Conservation (phyloP, 495 filamentous ascomycete genomes). For the Penicillium mononematosum region DNA sequence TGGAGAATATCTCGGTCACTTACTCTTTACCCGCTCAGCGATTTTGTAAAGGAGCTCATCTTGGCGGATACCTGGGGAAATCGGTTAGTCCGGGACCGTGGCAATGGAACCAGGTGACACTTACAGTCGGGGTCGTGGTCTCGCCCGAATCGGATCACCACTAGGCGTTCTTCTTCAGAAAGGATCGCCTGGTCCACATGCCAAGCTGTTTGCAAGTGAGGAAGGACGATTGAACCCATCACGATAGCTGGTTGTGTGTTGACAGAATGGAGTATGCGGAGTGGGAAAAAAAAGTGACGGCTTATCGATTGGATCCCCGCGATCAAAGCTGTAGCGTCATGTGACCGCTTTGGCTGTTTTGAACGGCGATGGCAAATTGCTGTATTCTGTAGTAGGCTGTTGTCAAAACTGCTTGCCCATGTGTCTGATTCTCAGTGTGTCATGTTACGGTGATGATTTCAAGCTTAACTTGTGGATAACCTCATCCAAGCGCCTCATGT, state of each 20-base stretch:
- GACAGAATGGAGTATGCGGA: neutral
- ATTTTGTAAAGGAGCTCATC: conserved; percentile 88
- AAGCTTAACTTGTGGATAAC: neutral
- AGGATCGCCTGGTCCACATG: conserved; percentile 94
- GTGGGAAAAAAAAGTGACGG: conserved; percentile 12
- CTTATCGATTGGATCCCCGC: conserved; percentile 29
- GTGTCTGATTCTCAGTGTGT: neutral
- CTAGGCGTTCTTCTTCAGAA: conserved; percentile 89
- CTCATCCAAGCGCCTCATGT: neutral
- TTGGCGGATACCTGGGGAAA: conserved; percentile 69
- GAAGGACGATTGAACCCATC: conserved; percentile 92
- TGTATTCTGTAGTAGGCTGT: neutral
- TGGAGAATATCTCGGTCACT: conserved; percentile 13
- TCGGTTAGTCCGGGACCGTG: conserved; percentile 19
- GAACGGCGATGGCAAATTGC: too few relatives aligned
- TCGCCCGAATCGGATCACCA: conserved; percentile 91
- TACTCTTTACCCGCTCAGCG: conserved; percentile 48
- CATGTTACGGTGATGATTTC: neutral
- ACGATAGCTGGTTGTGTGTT: conserved; percentile 13
- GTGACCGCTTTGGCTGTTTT: conserved; percentile 14
- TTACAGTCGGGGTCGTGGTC: conserved; percentile 67
- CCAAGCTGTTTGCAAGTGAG: conserved; percentile 91
- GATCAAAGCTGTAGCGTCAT: conserved; percentile 19
- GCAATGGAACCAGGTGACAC: neutral
- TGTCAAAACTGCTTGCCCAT: neutral